phyloP scores from a whole-genome alignment of 306 rosid species.

The Vicia sativa region DNA sequence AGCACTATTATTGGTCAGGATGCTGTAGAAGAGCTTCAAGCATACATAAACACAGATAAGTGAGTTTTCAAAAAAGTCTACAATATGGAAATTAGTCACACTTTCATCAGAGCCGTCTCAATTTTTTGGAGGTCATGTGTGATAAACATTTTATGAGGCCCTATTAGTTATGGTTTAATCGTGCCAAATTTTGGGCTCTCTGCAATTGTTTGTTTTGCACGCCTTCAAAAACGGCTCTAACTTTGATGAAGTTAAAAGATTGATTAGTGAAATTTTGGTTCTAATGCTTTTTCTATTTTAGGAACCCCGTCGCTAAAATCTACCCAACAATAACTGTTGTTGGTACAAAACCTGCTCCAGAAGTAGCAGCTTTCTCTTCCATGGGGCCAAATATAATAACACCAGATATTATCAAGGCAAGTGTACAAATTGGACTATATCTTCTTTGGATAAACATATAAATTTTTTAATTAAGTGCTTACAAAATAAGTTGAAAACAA shows the following conservation, averaged over 20 bases:
- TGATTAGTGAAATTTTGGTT: constrained; percentile 9
- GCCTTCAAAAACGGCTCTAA: neutral
- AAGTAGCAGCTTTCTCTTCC: constrained; percentile 68
- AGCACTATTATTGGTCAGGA: constrained; percentile 63
- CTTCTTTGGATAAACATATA: neutral
- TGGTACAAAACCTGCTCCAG: constrained; percentile 63
- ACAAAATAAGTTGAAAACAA: neutral
- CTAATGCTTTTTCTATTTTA: constrained; percentile 37
- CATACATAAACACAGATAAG: constrained; percentile 55
- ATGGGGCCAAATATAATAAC: constrained; percentile 66
- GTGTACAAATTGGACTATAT: constrained; percentile 15
- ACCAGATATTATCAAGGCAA: constrained; percentile 68
- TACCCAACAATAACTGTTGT: constrained; percentile 48
- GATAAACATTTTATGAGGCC: too few relatives aligned
- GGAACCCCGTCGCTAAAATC: constrained; percentile 66
- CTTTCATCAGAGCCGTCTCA: neutral
- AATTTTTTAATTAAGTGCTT: neutral
- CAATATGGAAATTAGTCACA: neutral
- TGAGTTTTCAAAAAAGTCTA: constrained; percentile 45
- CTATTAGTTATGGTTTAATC: too few relatives aligned
- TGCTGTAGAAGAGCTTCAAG: constrained; percentile 61
- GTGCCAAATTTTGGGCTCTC: too few relatives aligned
- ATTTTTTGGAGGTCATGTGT: too few relatives aligned
- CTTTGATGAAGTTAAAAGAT: constrained; percentile 3
- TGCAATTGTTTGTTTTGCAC: too few relatives aligned